Conservation (phyloP, 2,329 filamentous ascomycete genomes). For the Thielaviopsis ethacetica region DNA sequence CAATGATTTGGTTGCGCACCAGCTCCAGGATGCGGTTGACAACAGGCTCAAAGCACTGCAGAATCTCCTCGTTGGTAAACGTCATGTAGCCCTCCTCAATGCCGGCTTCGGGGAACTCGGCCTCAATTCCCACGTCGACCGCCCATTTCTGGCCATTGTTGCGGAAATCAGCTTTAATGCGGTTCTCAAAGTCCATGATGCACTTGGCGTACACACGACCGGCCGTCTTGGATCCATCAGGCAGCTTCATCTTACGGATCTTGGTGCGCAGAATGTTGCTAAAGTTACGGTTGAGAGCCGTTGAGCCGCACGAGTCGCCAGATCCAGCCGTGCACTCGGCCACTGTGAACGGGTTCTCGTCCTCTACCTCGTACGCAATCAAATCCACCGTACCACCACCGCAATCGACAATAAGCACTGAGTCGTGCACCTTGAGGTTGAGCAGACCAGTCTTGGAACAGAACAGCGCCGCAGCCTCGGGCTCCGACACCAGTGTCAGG, state of each 20-base stretch:
- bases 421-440: constrained; percentile 95
- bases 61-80: constrained; percentile 96
- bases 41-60: constrained; percentile 97
- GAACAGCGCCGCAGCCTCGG: constrained; percentile 92
- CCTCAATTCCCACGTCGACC: constrained; percentile 95
- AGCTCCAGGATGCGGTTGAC: constrained; percentile 93
- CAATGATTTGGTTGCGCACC: constrained; percentile 95
- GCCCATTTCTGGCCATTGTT: constrained; percentile 99
- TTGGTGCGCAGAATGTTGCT: constrained; percentile 95
- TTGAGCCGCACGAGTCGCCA: constrained; percentile 96
- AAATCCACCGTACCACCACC: constrained; percentile 97
- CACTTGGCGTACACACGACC: constrained; percentile 97
- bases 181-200: constrained; percentile 99
- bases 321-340: constrained; percentile 95
- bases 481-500: constrained; percentile 85
- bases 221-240: constrained; percentile 92
- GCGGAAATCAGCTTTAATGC: constrained; percentile 98
- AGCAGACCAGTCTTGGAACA: constrained; percentile 92
- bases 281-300: constrained; percentile 92
- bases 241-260: constrained; percentile 98
- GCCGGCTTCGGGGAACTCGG: constrained; percentile 90
- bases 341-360: constrained; percentile 92
- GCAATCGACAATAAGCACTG: constrained; percentile 95
- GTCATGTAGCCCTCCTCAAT: constrained; percentile 99
- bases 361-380: constrained; percentile 97